phyloP scores from a whole-genome alignment of 176 grass and related monocot species.

The Zea luxurians region DNA sequence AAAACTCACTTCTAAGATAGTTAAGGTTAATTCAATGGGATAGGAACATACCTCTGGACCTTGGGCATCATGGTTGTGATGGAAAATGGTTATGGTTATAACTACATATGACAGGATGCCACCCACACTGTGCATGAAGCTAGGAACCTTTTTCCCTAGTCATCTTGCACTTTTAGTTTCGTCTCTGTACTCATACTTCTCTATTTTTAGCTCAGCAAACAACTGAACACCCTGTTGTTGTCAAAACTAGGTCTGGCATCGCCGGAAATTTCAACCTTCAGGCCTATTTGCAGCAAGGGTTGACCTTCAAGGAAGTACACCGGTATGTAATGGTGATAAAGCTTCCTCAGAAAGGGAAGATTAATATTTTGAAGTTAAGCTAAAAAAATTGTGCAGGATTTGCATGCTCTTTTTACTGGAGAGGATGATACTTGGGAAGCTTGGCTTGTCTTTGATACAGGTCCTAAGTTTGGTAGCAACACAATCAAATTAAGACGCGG shows the following conservation, averaged over 20 bases:
- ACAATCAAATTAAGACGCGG: constrained; percentile 84
- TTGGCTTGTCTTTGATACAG: constrained; percentile 70
- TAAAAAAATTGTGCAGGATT: constrained; percentile 58
- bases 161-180: constrained; percentile 22
- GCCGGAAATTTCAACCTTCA: constrained; percentile 91
- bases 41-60: constrained; percentile 10
- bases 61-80: constrained; percentile 15
- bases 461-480: constrained; percentile 62
- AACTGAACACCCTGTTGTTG: constrained; percentile 39
- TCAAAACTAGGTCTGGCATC: constrained; percentile 78
- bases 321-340: constrained; percentile 49
- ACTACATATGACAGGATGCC: neutral
- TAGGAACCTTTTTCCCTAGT: neutral
- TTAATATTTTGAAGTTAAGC: neutral
- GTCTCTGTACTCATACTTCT: neutral
- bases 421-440: constrained; percentile 96
- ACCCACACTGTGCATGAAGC: constrained; percentile 5
- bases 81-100: constrained; percentile 5
- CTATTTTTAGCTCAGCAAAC: constrained; percentile 19
- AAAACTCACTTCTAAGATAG: neutral
- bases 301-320: constrained; percentile 70
- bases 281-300: constrained; percentile 86
- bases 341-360: constrained; percentile 6
- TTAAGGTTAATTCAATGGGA: no score
- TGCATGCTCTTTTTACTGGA: constrained; percentile 90